Conservation (phyloP, 768 basidiomycete species). For the Leccinum subgranulosum region DNA sequence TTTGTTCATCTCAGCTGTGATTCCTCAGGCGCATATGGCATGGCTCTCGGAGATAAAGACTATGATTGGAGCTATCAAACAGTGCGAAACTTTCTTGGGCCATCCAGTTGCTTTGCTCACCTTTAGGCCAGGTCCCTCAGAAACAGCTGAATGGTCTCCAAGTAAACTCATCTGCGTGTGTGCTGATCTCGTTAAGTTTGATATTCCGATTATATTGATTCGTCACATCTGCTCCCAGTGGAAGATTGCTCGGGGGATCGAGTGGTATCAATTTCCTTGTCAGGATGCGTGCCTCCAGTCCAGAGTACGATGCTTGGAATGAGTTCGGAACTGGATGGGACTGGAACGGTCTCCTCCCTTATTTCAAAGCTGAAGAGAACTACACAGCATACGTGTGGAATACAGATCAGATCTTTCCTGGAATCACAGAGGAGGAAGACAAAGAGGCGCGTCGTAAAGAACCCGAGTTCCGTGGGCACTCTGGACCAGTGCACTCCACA, state of each 20-base stretch:
- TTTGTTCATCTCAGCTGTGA: not conserved
- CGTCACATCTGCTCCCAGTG: not conserved
- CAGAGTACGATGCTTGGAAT: slow-evolving; percentile 20
- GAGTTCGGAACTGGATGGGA: slow-evolving; percentile 16
- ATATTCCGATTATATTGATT: not conserved
- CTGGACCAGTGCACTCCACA: slow-evolving; percentile 11
- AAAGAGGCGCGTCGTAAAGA: slow-evolving; percentile 7
- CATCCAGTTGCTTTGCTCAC: not conserved
- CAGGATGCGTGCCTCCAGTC: slow-evolving; percentile 19
- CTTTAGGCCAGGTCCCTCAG: slow-evolving; percentile 12
- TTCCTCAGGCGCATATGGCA: slow-evolving; percentile 5
- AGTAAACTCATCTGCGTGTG: slow-evolving; percentile 5
- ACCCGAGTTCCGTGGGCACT: slow-evolving; percentile 10
- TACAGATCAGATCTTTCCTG: slow-evolving; percentile 14
- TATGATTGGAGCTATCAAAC: slow-evolving; percentile 18
- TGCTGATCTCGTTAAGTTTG: not conserved
- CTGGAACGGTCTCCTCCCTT: slow-evolving; percentile 15
- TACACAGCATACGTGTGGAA: slow-evolving; percentile 5
- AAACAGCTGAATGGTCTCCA: slow-evolving; percentile 1
- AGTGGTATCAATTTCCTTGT: slow-evolving; percentile 17
- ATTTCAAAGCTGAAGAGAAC: slow-evolving; percentile 14
- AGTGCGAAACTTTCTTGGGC: not conserved
- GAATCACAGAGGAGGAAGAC: slow-evolving; percentile 11
- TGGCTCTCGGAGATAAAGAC: not conserved
- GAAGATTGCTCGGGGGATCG: slow-evolving; percentile 19